These are phyloP conservation scores for Candida sphagnicola DNA, from an alignment of 805 yeast species.

Conservation along the genomic window DNA sequence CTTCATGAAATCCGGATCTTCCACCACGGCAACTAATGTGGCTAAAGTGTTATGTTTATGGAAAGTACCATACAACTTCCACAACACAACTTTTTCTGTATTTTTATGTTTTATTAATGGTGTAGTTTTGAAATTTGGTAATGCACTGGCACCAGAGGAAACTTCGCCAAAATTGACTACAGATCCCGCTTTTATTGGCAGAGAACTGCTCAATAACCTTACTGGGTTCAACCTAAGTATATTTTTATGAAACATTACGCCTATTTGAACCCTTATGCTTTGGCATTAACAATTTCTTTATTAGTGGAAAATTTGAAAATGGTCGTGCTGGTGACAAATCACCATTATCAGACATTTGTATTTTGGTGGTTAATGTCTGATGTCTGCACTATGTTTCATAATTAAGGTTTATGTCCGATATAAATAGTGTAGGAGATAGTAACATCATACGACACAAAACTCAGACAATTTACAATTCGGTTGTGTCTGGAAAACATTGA, in stretches of 20 bases:
- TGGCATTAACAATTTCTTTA: background rate
- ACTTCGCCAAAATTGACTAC: background rate
- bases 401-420: too few relatives aligned
- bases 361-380: too few relatives aligned
- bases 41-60: slow-evolving; percentile 79
- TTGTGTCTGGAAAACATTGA: too few relatives aligned
- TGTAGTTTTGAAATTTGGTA: slow-evolving; percentile 2
- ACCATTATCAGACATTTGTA: too few relatives aligned
- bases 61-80: slow-evolving; percentile 73
- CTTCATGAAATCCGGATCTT: slow-evolving; percentile 54
- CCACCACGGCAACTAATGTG: slow-evolving; percentile 68
- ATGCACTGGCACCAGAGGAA: background rate
- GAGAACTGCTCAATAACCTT: background rate
- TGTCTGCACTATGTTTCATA: too few relatives aligned
- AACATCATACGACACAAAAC: too few relatives aligned
- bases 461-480: too few relatives aligned
- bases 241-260: background rate
- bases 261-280: background rate
- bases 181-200: background rate
- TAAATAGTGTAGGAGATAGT: too few relatives aligned
- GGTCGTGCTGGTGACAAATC: background rate
- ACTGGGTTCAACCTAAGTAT: slow-evolving; percentile 1
- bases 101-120: slow-evolving; percentile 2
- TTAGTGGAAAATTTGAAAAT: slow-evolving; percentile 4
- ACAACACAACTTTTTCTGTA: slow-evolving; percentile 46